Conservation (phyloP, 164 flowering plant genomes). For the Platanus orientalis region DNA sequence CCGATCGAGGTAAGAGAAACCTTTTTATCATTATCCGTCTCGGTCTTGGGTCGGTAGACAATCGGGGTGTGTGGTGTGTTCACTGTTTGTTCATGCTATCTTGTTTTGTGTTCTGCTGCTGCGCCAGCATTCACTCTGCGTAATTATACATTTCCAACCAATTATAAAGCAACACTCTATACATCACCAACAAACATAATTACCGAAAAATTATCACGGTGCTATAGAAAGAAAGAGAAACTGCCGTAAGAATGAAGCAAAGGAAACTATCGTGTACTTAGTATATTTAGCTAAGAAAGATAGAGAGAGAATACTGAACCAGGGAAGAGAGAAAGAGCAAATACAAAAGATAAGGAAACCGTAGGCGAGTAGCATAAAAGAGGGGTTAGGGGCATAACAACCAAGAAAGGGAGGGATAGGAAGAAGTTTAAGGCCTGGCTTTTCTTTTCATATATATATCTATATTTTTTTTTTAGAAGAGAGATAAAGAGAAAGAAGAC, state of each 20-base stretch:
- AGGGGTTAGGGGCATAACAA: conserved; percentile 29
- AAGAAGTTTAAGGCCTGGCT: conserved; percentile 8
- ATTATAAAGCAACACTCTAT: conserved; percentile 23
- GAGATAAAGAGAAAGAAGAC: too few species aligned
- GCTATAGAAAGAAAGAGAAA: too few species aligned
- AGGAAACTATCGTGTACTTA: too few species aligned
- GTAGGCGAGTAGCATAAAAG: conserved; percentile 24
- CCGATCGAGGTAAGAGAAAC: conserved; percentile 17
- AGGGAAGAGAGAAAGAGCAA: conserved; percentile 9
- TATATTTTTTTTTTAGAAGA: too few species aligned
- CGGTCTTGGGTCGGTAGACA: conserved; percentile 72
- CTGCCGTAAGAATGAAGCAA: conserved; percentile 84
- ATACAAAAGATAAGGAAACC: conserved; percentile 15
- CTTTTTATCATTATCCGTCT: conserved; percentile 47
- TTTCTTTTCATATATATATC: too few species aligned
- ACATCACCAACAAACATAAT: background rate
- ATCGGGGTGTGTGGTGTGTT: conserved; percentile 51
- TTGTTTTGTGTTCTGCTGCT: conserved; percentile 10
- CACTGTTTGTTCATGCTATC: conserved; percentile 43
- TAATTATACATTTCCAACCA: conserved; percentile 42
- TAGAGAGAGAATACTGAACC: conserved; percentile 10
- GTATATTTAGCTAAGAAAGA: too few species aligned
- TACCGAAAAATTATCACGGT: too few species aligned
- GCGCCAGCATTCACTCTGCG: conserved; percentile 27
- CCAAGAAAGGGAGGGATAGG: too few species aligned